Conservation (phyloP, 2,329 filamentous ascomycete genomes). For the Apiospora sp. region DNA sequence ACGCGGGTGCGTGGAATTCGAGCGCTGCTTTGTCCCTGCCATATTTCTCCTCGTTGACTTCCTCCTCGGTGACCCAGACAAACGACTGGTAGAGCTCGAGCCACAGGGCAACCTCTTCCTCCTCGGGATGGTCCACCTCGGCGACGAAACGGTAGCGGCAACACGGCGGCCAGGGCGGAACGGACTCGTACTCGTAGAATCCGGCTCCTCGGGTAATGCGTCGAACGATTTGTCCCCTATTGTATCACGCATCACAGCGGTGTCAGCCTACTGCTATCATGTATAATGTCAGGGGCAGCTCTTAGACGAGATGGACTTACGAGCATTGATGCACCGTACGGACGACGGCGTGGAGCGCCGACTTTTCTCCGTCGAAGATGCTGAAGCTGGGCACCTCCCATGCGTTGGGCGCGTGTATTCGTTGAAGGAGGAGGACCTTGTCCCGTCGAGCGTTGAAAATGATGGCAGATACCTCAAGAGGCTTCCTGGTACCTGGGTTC, state of each 20-base stretch:
- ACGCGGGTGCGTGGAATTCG: not conserved
- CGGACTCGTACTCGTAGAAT: not conserved
- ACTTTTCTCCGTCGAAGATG: not conserved
- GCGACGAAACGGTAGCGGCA: not conserved
- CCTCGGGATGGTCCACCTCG: not conserved
- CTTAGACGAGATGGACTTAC: not conserved
- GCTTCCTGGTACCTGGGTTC: not conserved
- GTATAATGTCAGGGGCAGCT: too few relatives aligned
- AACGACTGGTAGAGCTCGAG: not conserved
- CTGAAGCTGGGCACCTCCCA: conserved; percentile 13
- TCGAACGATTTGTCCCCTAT: not conserved
- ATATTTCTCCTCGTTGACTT: not conserved
- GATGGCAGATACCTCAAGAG: not conserved
- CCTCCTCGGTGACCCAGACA: not conserved
- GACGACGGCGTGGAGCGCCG: not conserved
- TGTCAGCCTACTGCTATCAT: not conserved
- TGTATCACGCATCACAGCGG: not conserved
- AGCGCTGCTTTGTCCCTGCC: not conserved
- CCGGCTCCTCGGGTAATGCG: not conserved
- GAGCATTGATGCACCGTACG: not conserved
- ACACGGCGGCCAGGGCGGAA: not conserved
- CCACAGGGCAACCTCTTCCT: conserved; percentile 8
- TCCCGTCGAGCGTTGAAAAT: not conserved
- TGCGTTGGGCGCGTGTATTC: not conserved
- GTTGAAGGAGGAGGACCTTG: conserved; percentile 11